These are phyloP conservation scores for Cynara cardunculus DNA, from an alignment of 129 eudicot genomes.

Conservation along the genomic window DNA sequence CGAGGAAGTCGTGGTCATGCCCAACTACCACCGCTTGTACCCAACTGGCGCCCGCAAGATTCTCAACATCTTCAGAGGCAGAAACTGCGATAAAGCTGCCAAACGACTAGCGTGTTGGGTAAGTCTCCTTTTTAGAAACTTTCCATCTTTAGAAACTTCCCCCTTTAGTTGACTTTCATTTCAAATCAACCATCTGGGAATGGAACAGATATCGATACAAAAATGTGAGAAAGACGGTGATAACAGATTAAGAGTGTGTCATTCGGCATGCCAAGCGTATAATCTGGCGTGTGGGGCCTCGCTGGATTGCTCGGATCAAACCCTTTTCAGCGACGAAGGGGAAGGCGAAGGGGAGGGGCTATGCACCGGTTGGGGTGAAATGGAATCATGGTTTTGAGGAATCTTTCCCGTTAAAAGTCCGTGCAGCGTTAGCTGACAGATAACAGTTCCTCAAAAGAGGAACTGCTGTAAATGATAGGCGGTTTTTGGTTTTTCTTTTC, in stretches of 20 bases:
- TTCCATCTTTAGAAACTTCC: not conserved
- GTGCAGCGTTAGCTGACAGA: not conserved
- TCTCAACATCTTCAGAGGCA: conserved; percentile 62
- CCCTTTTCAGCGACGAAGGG: conserved; percentile 70
- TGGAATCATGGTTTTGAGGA: conserved; percentile 61
- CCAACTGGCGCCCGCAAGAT: conserved; percentile 88
- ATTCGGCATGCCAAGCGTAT: conserved; percentile 90
- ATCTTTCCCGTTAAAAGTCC: not conserved
- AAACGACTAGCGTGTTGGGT: conserved; percentile 98
- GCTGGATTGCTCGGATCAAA: conserved; percentile 93
- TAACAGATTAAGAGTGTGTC: conserved; percentile 87
- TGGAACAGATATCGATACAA: conserved; percentile 81
- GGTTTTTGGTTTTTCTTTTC: conserved; percentile 16
- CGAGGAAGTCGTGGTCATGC: conserved; percentile 96
- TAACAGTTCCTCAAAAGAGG: conserved; percentile 3
- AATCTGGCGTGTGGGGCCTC: conserved; percentile 96
- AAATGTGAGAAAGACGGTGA: conserved; percentile 92
- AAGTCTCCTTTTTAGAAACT: conserved; percentile 16
- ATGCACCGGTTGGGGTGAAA: conserved; percentile 89
- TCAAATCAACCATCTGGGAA: not conserved
- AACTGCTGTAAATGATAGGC: conserved; percentile 69
- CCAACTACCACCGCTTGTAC: conserved; percentile 83
- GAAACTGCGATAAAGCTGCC: conserved; percentile 90
- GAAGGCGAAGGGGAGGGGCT: conserved; percentile 48
- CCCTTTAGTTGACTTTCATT: not conserved